Evolutionary conservation across 768 basidiomycete species (phyloP).

Genomic region (Rhodotorula kratochvilovae): DNA sequence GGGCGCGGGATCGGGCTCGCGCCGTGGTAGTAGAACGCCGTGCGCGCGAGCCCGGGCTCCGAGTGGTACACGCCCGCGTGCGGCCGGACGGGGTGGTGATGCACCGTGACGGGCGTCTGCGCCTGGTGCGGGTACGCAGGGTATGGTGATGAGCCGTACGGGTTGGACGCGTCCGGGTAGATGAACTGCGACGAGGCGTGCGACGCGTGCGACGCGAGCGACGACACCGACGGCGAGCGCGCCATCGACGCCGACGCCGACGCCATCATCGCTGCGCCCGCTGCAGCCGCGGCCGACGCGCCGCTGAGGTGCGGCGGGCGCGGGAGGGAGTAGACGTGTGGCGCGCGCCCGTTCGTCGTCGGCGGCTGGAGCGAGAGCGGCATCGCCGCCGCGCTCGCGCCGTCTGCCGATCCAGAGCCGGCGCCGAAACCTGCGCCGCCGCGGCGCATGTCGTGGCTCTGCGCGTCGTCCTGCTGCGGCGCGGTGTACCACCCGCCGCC

Average conservation of each 20-base stretch:
- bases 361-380: neutral
- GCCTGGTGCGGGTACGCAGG: constrained; percentile 10
- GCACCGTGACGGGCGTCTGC: constrained; percentile 6
- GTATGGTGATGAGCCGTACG: constrained; percentile 20
- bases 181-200: neutral
- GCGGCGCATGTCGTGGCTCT: constrained; percentile 10
- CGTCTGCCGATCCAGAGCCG: no score
- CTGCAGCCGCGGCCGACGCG: neutral
- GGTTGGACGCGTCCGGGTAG: constrained; percentile 10
- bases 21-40: neutral
- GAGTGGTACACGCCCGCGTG: constrained; percentile 15
- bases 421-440: constrained; percentile 10
- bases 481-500: constrained; percentile 19
- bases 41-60: constrained; percentile 1
- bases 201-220: neutral
- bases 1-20: constrained; percentile 1
- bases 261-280: neutral
- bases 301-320: constrained; percentile 18
- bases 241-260: neutral
- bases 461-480: neutral
- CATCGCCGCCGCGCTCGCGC: no score
- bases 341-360: neutral
- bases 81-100: constrained; percentile 19
- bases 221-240: neutral
- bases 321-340: constrained; percentile 15